A percentile compares a stretch with the other conserved stretches of the same genome.
Conservation (phyloP, 2,329 filamentous ascomycete genomes). For the Neophaeococcomyces aloes region DNA sequence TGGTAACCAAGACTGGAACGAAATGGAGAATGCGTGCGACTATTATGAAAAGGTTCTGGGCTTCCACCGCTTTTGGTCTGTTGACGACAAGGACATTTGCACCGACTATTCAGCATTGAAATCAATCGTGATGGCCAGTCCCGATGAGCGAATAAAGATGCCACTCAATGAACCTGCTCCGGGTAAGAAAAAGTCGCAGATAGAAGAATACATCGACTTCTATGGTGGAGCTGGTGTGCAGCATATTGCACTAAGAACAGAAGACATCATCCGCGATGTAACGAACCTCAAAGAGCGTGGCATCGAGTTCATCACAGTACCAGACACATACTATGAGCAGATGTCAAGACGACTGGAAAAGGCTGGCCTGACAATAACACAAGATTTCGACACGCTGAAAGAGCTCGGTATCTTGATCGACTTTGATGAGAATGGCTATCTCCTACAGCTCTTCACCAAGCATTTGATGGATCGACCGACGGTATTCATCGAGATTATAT, state of each 20-base stretch:
- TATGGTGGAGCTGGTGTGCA: conserved; percentile 85
- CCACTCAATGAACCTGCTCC: conserved; percentile 92
- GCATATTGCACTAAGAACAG: conserved; percentile 79
- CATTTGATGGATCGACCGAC: conserved; percentile 90
- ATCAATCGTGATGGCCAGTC: conserved; percentile 80
- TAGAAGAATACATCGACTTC: conserved; percentile 86
- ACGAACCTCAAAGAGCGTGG: conserved; percentile 70
- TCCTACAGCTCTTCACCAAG: conserved; percentile 68
- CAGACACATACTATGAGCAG: conserved; percentile 70
- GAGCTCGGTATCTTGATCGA: conserved; percentile 81
- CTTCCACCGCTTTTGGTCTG: conserved; percentile 96
- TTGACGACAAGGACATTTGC: conserved; percentile 86
- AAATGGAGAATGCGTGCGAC: conserved; percentile 59
- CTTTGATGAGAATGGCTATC: conserved; percentile 85
- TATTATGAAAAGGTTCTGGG: conserved; percentile 80
- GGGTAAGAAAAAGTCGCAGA: conserved; percentile 85
- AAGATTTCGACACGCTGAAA: conserved; percentile 69
- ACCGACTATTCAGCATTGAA: conserved; percentile 85
- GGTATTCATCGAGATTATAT: conserved; percentile 93
- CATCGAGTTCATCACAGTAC: conserved; percentile 86
- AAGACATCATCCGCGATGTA: conserved; percentile 68
- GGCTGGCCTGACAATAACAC: conserved; percentile 50
- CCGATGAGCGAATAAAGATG: conserved; percentile 86
- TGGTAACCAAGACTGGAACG: conserved; percentile 88
- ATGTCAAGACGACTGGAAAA: conserved; percentile 64